phyloP scores from a whole-genome alignment of 2,329 filamentous ascomycete genomes.

The Lasiodiplodia citricola region DNA sequence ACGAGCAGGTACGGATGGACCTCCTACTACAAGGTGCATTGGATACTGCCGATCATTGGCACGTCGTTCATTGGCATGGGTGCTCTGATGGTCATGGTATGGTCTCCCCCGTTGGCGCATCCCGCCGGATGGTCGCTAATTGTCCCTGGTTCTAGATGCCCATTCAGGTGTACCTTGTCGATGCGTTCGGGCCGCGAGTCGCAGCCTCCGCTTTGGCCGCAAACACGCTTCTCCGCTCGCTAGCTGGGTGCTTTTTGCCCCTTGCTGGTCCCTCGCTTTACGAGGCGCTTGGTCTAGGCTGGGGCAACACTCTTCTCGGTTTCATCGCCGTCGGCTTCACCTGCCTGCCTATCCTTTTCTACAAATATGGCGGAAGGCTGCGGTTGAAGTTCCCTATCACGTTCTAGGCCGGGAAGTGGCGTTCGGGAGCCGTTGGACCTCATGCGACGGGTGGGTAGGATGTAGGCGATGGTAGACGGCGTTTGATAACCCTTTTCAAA shows the following conservation, averaged over 20 bases:
- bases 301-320: slow-evolving; percentile 62
- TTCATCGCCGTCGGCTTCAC: slow-evolving; percentile 56
- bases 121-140: too few species aligned
- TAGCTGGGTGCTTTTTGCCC: slow-evolving; percentile 64
- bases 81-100: too few species aligned
- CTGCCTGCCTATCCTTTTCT: slow-evolving; percentile 53
- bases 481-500: too few species aligned
- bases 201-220: slow-evolving; percentile 59
- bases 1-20: slow-evolving; percentile 59
- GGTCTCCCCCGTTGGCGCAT: too few species aligned
- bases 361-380: slow-evolving; percentile 46
- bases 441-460: too few species aligned
- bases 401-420: too few species aligned
- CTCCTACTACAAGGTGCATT: slow-evolving; percentile 56
- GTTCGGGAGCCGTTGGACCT: too few species aligned
- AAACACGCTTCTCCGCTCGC: slow-evolving; percentile 61
- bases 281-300: slow-evolving; percentile 62
- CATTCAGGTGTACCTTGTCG: slow-evolving; percentile 68
- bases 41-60: slow-evolving; percentile 63
- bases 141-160: slow-evolving; percentile 25
- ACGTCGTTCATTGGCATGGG: slow-evolving; percentile 56
- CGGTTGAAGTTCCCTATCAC: too few species aligned
- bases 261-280: slow-evolving; percentile 66
- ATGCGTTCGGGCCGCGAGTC: slow-evolving; percentile 64
- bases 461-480: too few species aligned